phyloP scores from a whole-genome alignment of 2,329 filamentous ascomycete genomes.

The Fusarium tuaranense region DNA sequence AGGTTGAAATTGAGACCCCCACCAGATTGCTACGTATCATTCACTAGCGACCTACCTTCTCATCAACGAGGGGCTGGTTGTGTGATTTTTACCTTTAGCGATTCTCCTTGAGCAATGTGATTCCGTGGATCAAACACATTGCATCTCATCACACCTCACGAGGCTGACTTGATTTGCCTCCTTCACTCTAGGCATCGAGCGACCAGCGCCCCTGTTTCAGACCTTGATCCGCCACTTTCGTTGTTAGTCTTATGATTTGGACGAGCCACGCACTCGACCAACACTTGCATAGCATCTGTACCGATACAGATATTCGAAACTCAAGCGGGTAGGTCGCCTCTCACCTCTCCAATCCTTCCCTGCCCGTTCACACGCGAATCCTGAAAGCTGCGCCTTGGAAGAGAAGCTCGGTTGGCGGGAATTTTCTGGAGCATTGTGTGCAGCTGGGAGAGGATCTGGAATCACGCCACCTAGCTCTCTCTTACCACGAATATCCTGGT shows the following conservation, averaged over 20 bases:
- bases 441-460: constrained; percentile 36
- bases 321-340: constrained; percentile 33
- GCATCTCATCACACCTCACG: constrained; percentile 19
- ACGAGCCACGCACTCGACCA: constrained; percentile 22
- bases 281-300: constrained; percentile 21
- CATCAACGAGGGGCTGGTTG: constrained; percentile 16
- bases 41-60: constrained; percentile 21
- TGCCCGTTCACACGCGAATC: constrained; percentile 26
- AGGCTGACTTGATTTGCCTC: constrained; percentile 29
- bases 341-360: constrained; percentile 27
- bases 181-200: constrained; percentile 26
- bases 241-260: constrained; percentile 21
- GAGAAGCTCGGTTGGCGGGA: constrained; percentile 33
- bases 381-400: constrained; percentile 34
- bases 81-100: constrained; percentile 18
- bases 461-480: constrained; percentile 40
- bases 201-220: constrained; percentile 27
- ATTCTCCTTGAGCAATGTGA: constrained; percentile 21
- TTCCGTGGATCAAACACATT: constrained; percentile 21
- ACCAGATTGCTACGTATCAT: constrained; percentile 37
- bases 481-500: constrained; percentile 39
- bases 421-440: constrained; percentile 33
- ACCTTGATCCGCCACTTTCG: constrained; percentile 22
- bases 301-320: constrained; percentile 16
- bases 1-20: constrained; percentile 39